Evolutionary conservation across 2,329 filamentous ascomycete species (phyloP), one percentile per base, ranked within the genome.

Genomic region (Rutstroemia sp.): DNA sequence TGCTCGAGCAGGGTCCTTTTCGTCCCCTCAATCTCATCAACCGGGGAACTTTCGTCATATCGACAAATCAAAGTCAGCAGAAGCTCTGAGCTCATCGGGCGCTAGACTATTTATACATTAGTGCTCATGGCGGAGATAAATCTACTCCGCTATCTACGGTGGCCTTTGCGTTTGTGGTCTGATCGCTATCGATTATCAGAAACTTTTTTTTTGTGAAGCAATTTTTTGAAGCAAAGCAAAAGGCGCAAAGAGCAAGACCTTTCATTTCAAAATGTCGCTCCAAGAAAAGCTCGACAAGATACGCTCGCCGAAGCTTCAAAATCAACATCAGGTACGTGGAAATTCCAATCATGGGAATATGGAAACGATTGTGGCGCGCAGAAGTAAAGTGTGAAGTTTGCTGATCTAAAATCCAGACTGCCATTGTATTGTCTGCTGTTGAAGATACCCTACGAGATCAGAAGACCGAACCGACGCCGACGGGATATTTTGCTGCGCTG

Each of bases 271-370:
- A 65, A 78, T 78, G 76, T 83, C 83, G 73, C 76, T 97, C 68
- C 84, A 88, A 72, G 92, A 96, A 78, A 95, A 91, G 78, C 83
- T 99, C 71, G 89, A 92, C 76, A 96, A 95, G 82, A 96, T 97
- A 73, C 89, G 94, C 75, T 94, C 89, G 70, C 94, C 94, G 56
- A 96, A 95, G 74, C 83, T 96, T 68, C 89, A 97, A 73, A 96
- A 89, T 72, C 92, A 96, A 75, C 85, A 95, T 73, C 90, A 92
- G 81, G 91, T 94, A 76, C 19, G 30, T 38, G 64, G 77, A 71
- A 48, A 34, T 51, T 44, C 38, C 23, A 41, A 23, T 10, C 34
- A 48, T 16, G 27, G 27, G 10, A 30, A 30, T 8, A 30, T 30
- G 8, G 10, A 30, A 9, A 30, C 27, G 27, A 30, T 30, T 30